These are phyloP conservation scores for Trichoderma lentiforme DNA, from an alignment of 2,329 filamentous ascomycete species.

Conservation along the genomic window DNA sequence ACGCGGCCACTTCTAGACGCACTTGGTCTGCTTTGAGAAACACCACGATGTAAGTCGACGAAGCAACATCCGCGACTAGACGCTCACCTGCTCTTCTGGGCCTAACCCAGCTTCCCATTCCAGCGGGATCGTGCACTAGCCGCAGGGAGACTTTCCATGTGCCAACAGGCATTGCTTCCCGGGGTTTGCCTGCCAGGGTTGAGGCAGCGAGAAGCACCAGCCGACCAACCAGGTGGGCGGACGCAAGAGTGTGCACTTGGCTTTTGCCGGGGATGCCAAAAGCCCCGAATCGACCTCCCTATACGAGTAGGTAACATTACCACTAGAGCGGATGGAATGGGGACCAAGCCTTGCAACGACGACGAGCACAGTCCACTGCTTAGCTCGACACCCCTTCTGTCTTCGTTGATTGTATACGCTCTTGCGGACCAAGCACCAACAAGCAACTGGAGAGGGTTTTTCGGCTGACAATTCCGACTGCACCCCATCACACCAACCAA, in stretches of 20 bases:
- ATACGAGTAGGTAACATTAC: slow-evolving; percentile 19
- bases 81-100: slow-evolving; percentile 12
- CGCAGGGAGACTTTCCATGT: slow-evolving; percentile 15
- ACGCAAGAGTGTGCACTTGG: slow-evolving; percentile 14
- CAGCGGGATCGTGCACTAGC: slow-evolving; percentile 19
- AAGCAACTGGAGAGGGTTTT: background rate
- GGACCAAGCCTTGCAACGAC: background rate
- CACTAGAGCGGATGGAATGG: slow-evolving; percentile 11
- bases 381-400: background rate
- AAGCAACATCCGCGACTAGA: slow-evolving; percentile 3
- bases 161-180: slow-evolving; percentile 14
- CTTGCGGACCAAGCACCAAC: background rate
- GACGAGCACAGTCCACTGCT: slow-evolving; percentile 1
- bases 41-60: background rate
- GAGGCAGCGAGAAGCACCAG: background rate
- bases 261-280: slow-evolving; percentile 13
- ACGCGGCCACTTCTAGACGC: background rate
- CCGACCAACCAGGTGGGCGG: slow-evolving; percentile 1
- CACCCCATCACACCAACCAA: background rate
- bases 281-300: slow-evolving; percentile 11
- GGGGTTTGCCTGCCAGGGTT: background rate
- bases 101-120: slow-evolving; percentile 19
- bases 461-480: slow-evolving; percentile 12
- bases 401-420: background rate
- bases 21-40: background rate